Base-by-base conservation (phyloP, 805 yeast genomes). In the Schwanniomyces vanrijiae region DNA sequence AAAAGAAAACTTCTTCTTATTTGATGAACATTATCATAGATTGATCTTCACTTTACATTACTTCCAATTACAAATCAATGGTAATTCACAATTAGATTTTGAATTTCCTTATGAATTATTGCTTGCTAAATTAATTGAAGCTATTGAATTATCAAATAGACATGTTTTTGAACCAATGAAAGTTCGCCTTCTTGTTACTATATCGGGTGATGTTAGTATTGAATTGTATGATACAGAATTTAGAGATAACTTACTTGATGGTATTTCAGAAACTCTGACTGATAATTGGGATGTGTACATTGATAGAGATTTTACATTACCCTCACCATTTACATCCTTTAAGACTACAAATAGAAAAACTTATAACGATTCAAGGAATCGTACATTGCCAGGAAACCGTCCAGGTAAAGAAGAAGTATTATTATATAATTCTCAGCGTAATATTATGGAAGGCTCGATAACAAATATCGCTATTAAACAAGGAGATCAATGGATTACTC, bases 281-380 rank as follows among this genome's bases (percentile, higher is more conserved):
- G 51, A 49, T 10, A 45, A 50, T 10, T 90, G 87, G 83, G 79
- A 75, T 18, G 82, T 90, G 0, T 82, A 80, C 55, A 56, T 90
- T 3, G 92, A 87, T 59, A 58, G 69, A 0, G 64, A 73, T 25
- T 72, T 82, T 1, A 73, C 79, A 1, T 53, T 76, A 38, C 76
- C 81, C 1, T 81, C 95, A 2, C 88, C 88, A 1, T 88, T 87
- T 65, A 89, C 96, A 0, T 84, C 95, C 4, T 86, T 90, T 68
- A 92, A 92, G 62, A 92, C 98, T 0, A 88, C 97, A 0, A 66
- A 73, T 20, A 73, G 99, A 51, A 70, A 69, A 3, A 80, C 75
- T 40, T 90, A 91, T 61, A 77, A 70, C 38, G 72, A 61, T 2
- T 86, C 96, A 0, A 68, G 97, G 47, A 63, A 62, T 1, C 68